Evolutionary conservation across 2,329 filamentous ascomycete species (phyloP), one percentile per base, ranked within the genome.

Genomic region (Penicillium glabrum): DNA sequence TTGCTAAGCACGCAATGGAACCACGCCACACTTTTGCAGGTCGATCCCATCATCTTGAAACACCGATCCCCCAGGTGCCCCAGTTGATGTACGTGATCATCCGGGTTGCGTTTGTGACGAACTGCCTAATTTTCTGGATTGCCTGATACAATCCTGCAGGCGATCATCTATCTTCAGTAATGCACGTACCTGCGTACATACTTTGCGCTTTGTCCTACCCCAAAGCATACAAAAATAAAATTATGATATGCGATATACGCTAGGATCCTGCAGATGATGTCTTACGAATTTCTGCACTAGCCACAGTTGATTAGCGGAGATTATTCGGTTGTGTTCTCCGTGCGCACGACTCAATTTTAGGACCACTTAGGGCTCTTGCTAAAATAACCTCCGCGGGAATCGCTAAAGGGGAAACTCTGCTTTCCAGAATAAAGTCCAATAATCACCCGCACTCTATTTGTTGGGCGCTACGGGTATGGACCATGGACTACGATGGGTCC

Each of bases 71-170:
- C 39, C 35, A n/a, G 16, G 16, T 39, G 7, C 39, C 29, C 53
- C 52, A 61, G 53, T 33, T 66, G 60, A 67, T 67, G 54, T 63
- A 50, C 59, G 44, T 48, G 53, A 59, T 60, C 58, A 56, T 55
- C 57, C 53, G 60, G 46, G 49, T 57, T 53, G 26, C 19, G 21
- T 44, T 9, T 46, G 33, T 48, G 33, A 53, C 16, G 51, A 51
- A 58, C 49, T 31, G n/a, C 26, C 26, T 27, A 19, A 45, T 23
- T 35, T 33, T n/a, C 1, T 33, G 26, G 39, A 45, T 45, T 19
- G 49, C 19, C 13, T 27, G 9, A 21, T 45, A 41, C 19, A 21
- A 39, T 8, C 10, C 35, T 41, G 19, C 39, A 23, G 19, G 13
- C 37, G 19, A 41, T 41, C 37, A 41, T 23, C 19, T 5, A 10